Conservation (phyloP, 176 grass and related monocot genomes). For the Rhynchospora breviuscula region DNA sequence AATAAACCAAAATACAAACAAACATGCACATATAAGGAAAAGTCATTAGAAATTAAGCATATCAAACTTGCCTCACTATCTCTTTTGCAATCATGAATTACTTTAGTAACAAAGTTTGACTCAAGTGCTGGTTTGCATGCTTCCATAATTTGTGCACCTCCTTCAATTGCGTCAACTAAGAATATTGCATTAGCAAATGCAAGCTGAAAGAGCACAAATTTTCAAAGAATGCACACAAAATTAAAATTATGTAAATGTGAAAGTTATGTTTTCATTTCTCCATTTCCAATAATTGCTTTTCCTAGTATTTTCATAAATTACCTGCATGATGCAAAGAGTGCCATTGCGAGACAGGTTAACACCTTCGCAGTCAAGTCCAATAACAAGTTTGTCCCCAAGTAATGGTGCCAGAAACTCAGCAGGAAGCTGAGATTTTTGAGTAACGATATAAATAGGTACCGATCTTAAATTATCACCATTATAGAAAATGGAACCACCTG, state of each 20-base stretch:
- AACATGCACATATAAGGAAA: neutral
- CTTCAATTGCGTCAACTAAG: conserved; percentile 81
- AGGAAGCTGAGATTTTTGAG: conserved; percentile 60
- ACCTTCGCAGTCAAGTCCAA: conserved; percentile 92
- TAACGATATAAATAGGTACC: conserved; percentile 53
- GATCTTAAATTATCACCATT: conserved; percentile 20
- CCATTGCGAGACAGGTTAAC: conserved; percentile 81
- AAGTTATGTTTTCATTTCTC: neutral
- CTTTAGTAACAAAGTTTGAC: conserved; percentile 66
- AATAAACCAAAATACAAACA: neutral
- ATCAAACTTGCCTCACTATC: conserved; percentile 67
- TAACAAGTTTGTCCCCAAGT: conserved; percentile 36
- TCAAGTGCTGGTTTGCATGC: conserved; percentile 85
- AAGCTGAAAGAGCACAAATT: conserved; percentile 35
- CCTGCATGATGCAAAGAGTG: conserved; percentile 94
- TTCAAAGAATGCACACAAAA: neutral
- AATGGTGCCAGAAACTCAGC: conserved; percentile 71
- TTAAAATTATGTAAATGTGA: neutral
- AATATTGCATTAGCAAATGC: conserved; percentile 71
- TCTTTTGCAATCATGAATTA: conserved; percentile 91
- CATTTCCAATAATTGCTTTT: neutral
- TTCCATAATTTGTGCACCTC: conserved; percentile 58
- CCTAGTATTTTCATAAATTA: conserved; percentile 24
- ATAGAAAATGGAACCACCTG: conserved; percentile 29
- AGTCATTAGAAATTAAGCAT: neutral